Evolutionary conservation across 306 rosid genomes (phyloP).

Genomic region (Casuarina cunninghamiana): DNA sequence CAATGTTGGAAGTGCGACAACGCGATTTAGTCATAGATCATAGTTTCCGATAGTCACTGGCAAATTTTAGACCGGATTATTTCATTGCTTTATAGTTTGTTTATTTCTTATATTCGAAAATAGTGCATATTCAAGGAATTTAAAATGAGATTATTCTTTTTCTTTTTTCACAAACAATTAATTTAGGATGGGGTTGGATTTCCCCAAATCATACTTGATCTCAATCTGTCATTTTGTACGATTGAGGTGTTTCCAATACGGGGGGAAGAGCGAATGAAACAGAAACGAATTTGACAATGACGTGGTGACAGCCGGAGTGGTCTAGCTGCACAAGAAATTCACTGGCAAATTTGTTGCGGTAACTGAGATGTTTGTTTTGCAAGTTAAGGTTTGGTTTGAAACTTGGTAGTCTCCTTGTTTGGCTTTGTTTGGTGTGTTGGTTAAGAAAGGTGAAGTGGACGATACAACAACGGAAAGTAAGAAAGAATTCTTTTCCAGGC

Average conservation of each 20-base stretch:
- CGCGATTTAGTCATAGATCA: background rate
- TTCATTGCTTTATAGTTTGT: background rate
- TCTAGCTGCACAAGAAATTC: slow-evolving; percentile 29
- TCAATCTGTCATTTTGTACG: too few relatives aligned
- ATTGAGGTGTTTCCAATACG: too few relatives aligned
- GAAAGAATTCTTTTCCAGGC: slow-evolving; percentile 23
- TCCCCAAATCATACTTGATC: too few relatives aligned
- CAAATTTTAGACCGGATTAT: too few relatives aligned
- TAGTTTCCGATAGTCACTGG: too few relatives aligned
- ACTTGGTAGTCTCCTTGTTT: slow-evolving; percentile 25
- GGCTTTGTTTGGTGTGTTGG: slow-evolving; percentile 76
- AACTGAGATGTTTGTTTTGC: slow-evolving; percentile 45
- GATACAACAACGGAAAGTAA: slow-evolving; percentile 37
- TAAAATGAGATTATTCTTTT: background rate
- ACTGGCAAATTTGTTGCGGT: slow-evolving; percentile 58
- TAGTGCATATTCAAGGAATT: background rate
- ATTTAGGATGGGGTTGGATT: too few relatives aligned
- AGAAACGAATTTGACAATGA: background rate
- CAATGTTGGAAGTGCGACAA: background rate
- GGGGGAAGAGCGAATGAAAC: too few relatives aligned
- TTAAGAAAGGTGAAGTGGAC: slow-evolving; percentile 47
- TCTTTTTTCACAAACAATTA: too few relatives aligned
- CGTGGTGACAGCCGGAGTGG: too few relatives aligned
- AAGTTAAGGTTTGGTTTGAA: slow-evolving; percentile 73
- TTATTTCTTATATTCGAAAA: background rate